These are phyloP conservation scores for Pseudohalonectria lignicola DNA, from an alignment of 2,329 filamentous ascomycete genomes.

Conservation along the genomic window DNA sequence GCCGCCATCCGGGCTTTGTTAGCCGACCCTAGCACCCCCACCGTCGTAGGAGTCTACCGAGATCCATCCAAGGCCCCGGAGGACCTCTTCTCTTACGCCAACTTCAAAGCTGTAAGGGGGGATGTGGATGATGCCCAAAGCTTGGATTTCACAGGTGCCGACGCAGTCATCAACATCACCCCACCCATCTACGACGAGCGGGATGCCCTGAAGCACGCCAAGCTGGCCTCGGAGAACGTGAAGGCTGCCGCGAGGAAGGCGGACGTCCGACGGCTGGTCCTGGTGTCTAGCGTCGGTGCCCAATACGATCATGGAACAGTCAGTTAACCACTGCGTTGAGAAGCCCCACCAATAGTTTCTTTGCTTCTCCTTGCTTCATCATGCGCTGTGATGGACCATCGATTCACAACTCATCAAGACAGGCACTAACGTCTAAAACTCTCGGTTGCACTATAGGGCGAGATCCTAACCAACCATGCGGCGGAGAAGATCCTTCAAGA, in stretches of 20 bases:
- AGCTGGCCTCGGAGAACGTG: slow-evolving; percentile 12
- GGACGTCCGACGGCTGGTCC: slow-evolving; percentile 17
- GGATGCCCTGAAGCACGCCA: slow-evolving; percentile 11
- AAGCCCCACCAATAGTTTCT: too few relatives aligned
- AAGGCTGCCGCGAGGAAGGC: slow-evolving; percentile 14
- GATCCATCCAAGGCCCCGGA: slow-evolving; percentile 15
- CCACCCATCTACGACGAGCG: slow-evolving; percentile 15
- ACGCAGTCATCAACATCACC: slow-evolving; percentile 19
- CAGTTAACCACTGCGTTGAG: slow-evolving; percentile 3
- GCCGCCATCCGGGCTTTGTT: slow-evolving; percentile 18
- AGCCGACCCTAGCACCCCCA: slow-evolving; percentile 6
- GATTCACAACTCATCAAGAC: too few relatives aligned
- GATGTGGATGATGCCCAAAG: slow-evolving; percentile 16
- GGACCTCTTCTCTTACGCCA: slow-evolving; percentile 13
- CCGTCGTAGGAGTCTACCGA: slow-evolving; percentile 18
- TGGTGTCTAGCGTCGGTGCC: slow-evolving; percentile 20
- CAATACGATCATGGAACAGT: slow-evolving; percentile 20
- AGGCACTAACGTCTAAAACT: too few relatives aligned
- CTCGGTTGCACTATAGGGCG: too few relatives aligned
- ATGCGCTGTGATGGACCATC: too few relatives aligned
- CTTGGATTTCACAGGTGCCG: slow-evolving; percentile 18
- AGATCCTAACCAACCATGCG: slow-evolving; percentile 22
- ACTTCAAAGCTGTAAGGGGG: slow-evolving; percentile 17
- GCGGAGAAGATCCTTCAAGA: slow-evolving; percentile 14
- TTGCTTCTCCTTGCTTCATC: too few relatives aligned